These are phyloP conservation scores for Collybiopsis luxurians DNA, from an alignment of 768 basidiomycete species.

Conservation along the genomic window DNA sequence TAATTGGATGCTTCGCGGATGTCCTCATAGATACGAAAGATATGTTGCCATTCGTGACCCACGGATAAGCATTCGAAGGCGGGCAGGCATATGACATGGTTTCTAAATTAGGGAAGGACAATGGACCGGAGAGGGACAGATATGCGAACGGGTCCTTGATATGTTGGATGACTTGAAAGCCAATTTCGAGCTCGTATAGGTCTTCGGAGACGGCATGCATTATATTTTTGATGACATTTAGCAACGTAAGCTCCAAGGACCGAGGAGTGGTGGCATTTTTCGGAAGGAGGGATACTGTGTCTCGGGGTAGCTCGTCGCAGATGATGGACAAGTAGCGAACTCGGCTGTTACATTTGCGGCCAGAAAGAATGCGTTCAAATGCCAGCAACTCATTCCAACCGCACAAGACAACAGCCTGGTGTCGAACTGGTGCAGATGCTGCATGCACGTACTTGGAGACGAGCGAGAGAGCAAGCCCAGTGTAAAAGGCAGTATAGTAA, in stretches of 20 bases:
- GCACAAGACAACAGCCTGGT: background rate
- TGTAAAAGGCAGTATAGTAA: background rate
- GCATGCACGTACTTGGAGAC: background rate
- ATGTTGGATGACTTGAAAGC: background rate
- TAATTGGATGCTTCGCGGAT: background rate
- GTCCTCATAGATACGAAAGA: background rate
- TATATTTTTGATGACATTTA: background rate
- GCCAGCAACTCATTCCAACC: slow-evolving; percentile 1
- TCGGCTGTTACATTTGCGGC: background rate
- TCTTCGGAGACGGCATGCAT: background rate
- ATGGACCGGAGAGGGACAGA: background rate
- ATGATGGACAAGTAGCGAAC: slow-evolving; percentile 3
- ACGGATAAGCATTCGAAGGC: background rate
- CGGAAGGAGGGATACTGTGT: background rate
- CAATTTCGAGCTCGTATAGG: slow-evolving; percentile 5
- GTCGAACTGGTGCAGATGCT: background rate
- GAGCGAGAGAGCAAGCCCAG: background rate
- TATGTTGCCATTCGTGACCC: background rate
- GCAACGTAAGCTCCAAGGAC: background rate
- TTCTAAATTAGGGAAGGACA: slow-evolving; percentile 1
- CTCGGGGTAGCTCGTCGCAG: background rate
- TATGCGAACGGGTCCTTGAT: background rate
- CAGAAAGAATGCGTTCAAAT: background rate
- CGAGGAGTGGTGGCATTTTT: background rate
- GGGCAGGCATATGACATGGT: slow-evolving; percentile 3